These are phyloP conservation scores for Jaapia argillacea DNA, from an alignment of 768 basidiomycete genomes.

Conservation along the genomic window DNA sequence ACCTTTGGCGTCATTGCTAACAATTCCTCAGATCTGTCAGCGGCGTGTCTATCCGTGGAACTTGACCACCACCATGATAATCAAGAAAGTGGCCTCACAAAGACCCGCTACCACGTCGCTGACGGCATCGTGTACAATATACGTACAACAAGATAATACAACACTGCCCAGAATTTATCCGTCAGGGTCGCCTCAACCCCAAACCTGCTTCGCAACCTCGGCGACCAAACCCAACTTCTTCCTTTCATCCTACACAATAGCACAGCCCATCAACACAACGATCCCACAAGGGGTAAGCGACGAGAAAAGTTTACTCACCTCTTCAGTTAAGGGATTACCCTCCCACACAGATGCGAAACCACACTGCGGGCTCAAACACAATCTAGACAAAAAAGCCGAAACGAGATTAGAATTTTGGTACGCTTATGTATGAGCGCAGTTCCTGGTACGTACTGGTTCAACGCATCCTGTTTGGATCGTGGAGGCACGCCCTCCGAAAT, in stretches of 20 bases:
- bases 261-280: too few relatives aligned
- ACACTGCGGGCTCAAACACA: slow-evolving; percentile 40
- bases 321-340: slow-evolving; percentile 27
- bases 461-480: slow-evolving; percentile 27
- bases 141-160: too few relatives aligned
- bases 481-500: slow-evolving; percentile 27
- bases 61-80: too few relatives aligned
- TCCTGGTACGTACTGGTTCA: slow-evolving; percentile 21
- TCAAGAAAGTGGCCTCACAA: too few relatives aligned
- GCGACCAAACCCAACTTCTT: slow-evolving; percentile 24
- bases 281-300: background rate
- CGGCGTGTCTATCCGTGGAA: too few relatives aligned
- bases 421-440: background rate
- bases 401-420: background rate
- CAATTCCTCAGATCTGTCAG: too few relatives aligned
- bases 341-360: slow-evolving; percentile 38
- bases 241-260: slow-evolving; percentile 19
- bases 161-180: too few relatives aligned
- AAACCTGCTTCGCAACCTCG: slow-evolving; percentile 25
- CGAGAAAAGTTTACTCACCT: background rate
- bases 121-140: too few relatives aligned
- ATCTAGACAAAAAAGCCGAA: slow-evolving; percentile 10
- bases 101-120: too few relatives aligned
- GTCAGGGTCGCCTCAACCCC: too few relatives aligned
- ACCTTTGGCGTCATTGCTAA: too few relatives aligned